Conservation (phyloP, 2,329 filamentous ascomycete genomes). For the Thelonectria olida region DNA sequence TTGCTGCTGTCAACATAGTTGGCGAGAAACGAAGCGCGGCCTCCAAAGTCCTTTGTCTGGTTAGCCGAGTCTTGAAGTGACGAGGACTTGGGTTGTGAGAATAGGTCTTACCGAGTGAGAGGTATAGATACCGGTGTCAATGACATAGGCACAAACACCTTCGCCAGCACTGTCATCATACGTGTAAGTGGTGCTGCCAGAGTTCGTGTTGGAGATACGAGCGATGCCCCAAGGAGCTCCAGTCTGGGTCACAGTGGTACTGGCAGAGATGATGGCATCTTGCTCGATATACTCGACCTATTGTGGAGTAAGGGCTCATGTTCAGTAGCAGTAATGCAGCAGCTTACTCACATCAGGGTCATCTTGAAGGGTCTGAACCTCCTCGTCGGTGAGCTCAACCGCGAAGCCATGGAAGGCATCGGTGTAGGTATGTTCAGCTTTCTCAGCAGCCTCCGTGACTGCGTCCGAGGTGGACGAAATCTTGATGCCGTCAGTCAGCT, state of each 20-base stretch:
- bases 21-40: constrained; percentile 44
- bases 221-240: constrained; percentile 52
- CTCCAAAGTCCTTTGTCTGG: constrained; percentile 43
- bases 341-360: constrained; percentile 36
- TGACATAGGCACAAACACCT: constrained; percentile 55
- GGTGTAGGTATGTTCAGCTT: constrained; percentile 44
- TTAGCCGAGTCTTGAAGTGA: not conserved
- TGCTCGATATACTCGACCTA: constrained; percentile 52
- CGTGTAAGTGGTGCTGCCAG: constrained; percentile 45
- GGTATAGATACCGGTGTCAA: constrained; percentile 56
- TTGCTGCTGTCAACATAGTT: constrained; percentile 39
- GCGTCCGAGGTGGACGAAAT: constrained; percentile 35
- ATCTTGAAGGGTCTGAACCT: constrained; percentile 38
- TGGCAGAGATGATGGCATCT: constrained; percentile 45
- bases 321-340: too few relatives aligned
- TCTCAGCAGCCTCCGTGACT: constrained; percentile 41
- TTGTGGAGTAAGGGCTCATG: not conserved
- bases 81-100: too few relatives aligned
- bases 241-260: constrained; percentile 42
- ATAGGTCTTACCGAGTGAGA: constrained; percentile 46
- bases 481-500: constrained; percentile 42
- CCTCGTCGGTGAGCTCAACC: constrained; percentile 37
- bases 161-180: constrained; percentile 52
- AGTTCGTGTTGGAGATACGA: constrained; percentile 47
- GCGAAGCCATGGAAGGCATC: constrained; percentile 40